These are phyloP conservation scores for Nosema muscidifuracis DNA, from an alignment of 371 early-diverging fungal species.

Conservation along the genomic window DNA sequence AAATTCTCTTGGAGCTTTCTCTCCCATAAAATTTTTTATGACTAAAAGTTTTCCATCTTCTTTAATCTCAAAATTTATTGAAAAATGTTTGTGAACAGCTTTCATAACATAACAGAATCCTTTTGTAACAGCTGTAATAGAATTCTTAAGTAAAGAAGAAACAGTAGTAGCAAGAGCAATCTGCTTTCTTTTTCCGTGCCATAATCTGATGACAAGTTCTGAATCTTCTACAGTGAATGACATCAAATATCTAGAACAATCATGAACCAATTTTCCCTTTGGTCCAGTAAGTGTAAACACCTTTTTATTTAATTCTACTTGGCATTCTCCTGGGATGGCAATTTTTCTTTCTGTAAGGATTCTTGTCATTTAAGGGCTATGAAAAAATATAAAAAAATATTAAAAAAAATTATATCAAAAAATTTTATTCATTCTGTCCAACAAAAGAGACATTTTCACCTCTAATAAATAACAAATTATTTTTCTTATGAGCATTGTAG, in stretches of 20 bases:
- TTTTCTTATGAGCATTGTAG: background rate
- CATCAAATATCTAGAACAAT: constrained; percentile 83
- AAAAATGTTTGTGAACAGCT: constrained; percentile 98
- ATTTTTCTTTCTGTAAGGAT: constrained; percentile 58
- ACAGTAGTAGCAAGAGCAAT: constrained; percentile 91
- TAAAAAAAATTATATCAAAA: background rate
- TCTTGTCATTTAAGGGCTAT: constrained; percentile 36
- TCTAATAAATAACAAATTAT: constrained; percentile 42
- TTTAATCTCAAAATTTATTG: constrained; percentile 88
- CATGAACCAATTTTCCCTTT: constrained; percentile 78
- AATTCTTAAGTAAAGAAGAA: constrained; percentile 86
- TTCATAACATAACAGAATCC: constrained; percentile 98
- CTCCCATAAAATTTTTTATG: constrained; percentile 97
- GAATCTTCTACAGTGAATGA: constrained; percentile 71
- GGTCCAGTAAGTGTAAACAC: constrained; percentile 58
- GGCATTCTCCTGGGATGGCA: constrained; percentile 62
- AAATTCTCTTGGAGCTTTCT: constrained; percentile 77
- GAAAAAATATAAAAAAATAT: background rate
- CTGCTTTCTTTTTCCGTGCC: constrained; percentile 94
- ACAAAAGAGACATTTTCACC: constrained; percentile 58
- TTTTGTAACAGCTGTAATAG: constrained; percentile 94
- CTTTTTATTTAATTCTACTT: constrained; percentile 52
- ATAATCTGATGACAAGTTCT: constrained; percentile 75
- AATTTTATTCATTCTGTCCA: constrained; percentile 18
- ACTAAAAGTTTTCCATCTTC: constrained; percentile 70